Base-by-base conservation (phyloP, 225 moss, liverwort and hornwort genomes). In the Bryoerythrophyllum caledonicum region DNA sequence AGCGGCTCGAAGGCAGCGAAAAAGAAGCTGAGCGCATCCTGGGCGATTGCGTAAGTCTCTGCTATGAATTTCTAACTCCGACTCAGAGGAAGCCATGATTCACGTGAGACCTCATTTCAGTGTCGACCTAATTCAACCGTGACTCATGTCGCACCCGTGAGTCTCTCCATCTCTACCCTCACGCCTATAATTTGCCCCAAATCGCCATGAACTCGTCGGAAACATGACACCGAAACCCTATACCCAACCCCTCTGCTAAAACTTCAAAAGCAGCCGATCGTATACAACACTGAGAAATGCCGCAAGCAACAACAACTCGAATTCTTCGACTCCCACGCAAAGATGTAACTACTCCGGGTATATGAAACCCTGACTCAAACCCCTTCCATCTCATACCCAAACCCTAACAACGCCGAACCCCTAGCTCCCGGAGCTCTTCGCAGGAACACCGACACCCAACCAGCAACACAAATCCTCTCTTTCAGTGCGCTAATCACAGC, bases 1-100 rank as follows among this genome's bases (percentile, higher is more conserved):
- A 62, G 71, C 55, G 38, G 10, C 9, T 38, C 9, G 38, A 28
- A 83, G 40, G 35, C 65, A 43, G 32, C 32, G 63, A 52, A 49
- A 73, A 68, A 17, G 76, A 68, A 76, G 49, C 25, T 76, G 52
- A 23, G 72, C 67, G 52, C 73, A 68, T 63, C 61, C 25, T 21
- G 32, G 41, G 57, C 48, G 76, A 49, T n/a, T n/a, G n/a, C n/a
- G n/a, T n/a, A n/a, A n/a, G n/a, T n/a, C n/a, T n/a, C 40, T 10
- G 54, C 19, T 26, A 1, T 11, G 26, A 17, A 57, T 67, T 44
- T 60, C 46, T 54, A 38, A 68, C 70, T 56, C 20, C 25, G 25
- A 34, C 34, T 59, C 32, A 65, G 44, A 38, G 38, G 8, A 38
- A 8, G 38, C 9, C 38, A 38, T 38, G 38, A 38, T 38, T 38